A percentile compares a stretch with the other conserved stretches of the same genome.
Conservation (phyloP, 208 protist species). For the Leishmania major region DNA sequence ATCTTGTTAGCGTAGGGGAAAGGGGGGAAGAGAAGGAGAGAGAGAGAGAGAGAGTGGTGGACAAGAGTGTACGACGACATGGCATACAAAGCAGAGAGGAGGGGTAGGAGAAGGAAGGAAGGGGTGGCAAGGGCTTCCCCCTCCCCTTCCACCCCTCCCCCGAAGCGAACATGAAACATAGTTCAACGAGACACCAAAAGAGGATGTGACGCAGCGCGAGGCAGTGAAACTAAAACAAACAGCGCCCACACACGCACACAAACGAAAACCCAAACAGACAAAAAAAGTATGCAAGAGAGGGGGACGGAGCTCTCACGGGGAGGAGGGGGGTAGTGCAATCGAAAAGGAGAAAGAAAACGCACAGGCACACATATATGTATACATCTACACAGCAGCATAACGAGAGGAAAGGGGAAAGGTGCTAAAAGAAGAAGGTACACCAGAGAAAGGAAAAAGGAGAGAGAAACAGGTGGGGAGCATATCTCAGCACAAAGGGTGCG, state of each 20-base stretch:
- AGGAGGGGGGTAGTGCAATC: neutral
- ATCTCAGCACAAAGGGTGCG: neutral
- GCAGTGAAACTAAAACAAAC: neutral
- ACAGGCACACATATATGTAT: slow-evolving; percentile 6
- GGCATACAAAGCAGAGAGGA: neutral
- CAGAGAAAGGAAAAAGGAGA: too few relatives aligned
- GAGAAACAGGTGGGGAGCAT: neutral
- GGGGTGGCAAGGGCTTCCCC: neutral
- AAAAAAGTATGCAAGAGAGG: slow-evolving; percentile 3
- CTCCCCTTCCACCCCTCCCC: neutral
- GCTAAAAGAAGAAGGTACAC: neutral
- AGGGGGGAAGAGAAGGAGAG: neutral
- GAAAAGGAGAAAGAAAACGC: neutral
- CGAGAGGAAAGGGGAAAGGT: neutral
- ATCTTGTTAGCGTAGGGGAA: neutral
- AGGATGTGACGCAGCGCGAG: neutral
- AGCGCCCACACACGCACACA: slow-evolving; percentile 1
- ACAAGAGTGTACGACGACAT: neutral
- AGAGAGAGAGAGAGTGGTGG: neutral
- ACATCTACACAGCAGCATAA: slow-evolving; percentile 1
- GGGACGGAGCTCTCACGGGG: neutral
- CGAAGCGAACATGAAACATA: neutral
- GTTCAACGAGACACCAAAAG: neutral
- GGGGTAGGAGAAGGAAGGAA: neutral
- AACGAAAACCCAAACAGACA: neutral